Evolutionary conservation across 306 rosid species (phyloP).

Genomic region (Inga leiocalycina): DNA sequence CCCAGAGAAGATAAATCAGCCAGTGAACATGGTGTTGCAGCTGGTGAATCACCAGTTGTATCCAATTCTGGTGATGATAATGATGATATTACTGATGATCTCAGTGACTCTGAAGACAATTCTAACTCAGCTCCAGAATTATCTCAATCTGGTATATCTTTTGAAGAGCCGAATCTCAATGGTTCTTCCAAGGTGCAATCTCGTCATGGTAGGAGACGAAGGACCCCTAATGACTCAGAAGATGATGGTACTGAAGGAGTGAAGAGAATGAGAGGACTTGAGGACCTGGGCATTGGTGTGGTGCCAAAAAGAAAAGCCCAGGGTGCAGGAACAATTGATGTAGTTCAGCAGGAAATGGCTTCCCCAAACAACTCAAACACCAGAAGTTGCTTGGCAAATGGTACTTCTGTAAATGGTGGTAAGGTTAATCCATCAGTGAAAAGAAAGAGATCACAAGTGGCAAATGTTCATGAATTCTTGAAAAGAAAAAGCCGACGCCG

Average conservation of each 20-base stretch:
- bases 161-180: slow-evolving; percentile 81
- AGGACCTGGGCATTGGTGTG: slow-evolving; percentile 78
- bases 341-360: slow-evolving; percentile 65
- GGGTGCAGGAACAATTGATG: slow-evolving; percentile 53
- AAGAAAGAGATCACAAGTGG: slow-evolving; percentile 82
- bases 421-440: slow-evolving; percentile 53
- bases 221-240: slow-evolving; percentile 95
- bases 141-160: slow-evolving; percentile 89
- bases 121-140: slow-evolving; percentile 81
- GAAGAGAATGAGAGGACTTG: slow-evolving; percentile 93
- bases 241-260: slow-evolving; percentile 97
- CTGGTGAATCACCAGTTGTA: slow-evolving; percentile 54
- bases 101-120: slow-evolving; percentile 65
- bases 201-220: slow-evolving; percentile 78
- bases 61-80: slow-evolving; percentile 60
- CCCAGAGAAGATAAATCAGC: slow-evolving; percentile 54
- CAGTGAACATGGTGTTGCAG: slow-evolving; percentile 49
- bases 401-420: slow-evolving; percentile 61
- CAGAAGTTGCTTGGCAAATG: slow-evolving; percentile 55
- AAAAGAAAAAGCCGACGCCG: slow-evolving; percentile 78
- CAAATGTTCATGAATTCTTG: slow-evolving; percentile 62
- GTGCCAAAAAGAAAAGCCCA: slow-evolving; percentile 61
- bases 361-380: slow-evolving; percentile 50
- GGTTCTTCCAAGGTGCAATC: slow-evolving; percentile 68
- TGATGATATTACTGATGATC: slow-evolving; percentile 54